A percentile compares a stretch with the other conserved stretches of the same genome.
Evolutionary conservation across 2,329 filamentous ascomycete species (phyloP).

Genomic region (Fonsecaea erecta): DNA sequence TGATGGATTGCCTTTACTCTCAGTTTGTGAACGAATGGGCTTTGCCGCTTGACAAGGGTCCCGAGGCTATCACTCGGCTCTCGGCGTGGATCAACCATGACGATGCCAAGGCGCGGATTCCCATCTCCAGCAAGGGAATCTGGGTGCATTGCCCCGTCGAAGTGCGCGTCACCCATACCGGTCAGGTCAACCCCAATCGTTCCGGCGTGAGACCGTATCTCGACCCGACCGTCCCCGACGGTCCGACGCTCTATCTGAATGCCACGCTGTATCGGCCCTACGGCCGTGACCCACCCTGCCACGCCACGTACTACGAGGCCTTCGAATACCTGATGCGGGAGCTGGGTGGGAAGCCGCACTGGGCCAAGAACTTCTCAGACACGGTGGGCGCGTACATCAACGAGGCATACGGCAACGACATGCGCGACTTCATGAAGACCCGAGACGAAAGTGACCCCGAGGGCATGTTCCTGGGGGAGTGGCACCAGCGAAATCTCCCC

Average conservation of each 20-base stretch:
- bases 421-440: constrained; percentile 70
- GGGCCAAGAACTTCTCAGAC: constrained; percentile 84
- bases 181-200: constrained; percentile 43
- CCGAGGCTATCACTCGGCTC: constrained; percentile 81
- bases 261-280: constrained; percentile 88
- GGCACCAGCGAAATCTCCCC: constrained; percentile 75
- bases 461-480: constrained; percentile 87
- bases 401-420: constrained; percentile 69
- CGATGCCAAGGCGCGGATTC: constrained; percentile 71
- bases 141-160: constrained; percentile 91
- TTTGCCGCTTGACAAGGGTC: constrained; percentile 80
- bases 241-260: constrained; percentile 84
- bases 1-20: constrained; percentile 98
- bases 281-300: constrained; percentile 74
- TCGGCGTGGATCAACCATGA: constrained; percentile 82
- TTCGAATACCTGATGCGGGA: constrained; percentile 92
- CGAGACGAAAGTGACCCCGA: constrained; percentile 74
- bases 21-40: constrained; percentile 99
- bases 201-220: constrained; percentile 63
- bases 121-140: constrained; percentile 76
- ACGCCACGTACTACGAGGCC: constrained; percentile 78
- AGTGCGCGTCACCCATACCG: constrained; percentile 81
- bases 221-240: constrained; percentile 70
- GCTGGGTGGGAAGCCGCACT: constrained; percentile 80
- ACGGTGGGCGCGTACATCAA: constrained; percentile 65